Percentiles rank a stretch among this genome's conserved stretches.
These are phyloP conservation scores for Calophaca sinica DNA, from an alignment of 306 rosid genomes.

Conservation along the genomic window DNA sequence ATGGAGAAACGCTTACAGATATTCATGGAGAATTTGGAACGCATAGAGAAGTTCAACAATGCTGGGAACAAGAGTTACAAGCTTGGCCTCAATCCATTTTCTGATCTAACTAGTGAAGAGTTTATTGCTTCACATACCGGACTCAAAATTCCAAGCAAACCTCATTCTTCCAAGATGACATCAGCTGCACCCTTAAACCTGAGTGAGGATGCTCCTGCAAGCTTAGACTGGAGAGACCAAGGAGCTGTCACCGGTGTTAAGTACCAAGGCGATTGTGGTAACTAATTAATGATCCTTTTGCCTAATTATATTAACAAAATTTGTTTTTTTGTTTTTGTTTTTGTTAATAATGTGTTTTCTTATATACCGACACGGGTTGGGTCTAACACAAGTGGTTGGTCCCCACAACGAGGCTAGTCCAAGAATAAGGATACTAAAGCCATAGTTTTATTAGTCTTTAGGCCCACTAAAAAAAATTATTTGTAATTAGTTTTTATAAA, in stretches of 20 bases:
- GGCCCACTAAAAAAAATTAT: too few species aligned
- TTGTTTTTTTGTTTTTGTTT: too few species aligned
- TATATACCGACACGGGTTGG: too few species aligned
- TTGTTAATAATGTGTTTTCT: too few species aligned
- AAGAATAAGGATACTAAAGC: too few species aligned
- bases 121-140: constrained; percentile 48
- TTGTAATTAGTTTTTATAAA: too few species aligned
- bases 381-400: too few species aligned
- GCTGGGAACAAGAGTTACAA: constrained; percentile 48
- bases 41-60: constrained; percentile 50
- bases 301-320: background rate
- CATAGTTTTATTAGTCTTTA: too few species aligned
- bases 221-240: constrained; percentile 48
- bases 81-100: constrained; percentile 47
- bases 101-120: constrained; percentile 56
- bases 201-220: constrained; percentile 15
- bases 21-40: constrained; percentile 46
- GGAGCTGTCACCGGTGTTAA: constrained; percentile 54
- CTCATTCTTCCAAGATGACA: background rate
- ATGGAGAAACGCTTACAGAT: constrained; percentile 45
- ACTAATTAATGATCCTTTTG: background rate
- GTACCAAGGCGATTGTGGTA: constrained; percentile 51
- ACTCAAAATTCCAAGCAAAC: background rate
- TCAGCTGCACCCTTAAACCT: background rate
- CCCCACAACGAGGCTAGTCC: too few species aligned